Evolutionary conservation across 768 basidiomycete species (phyloP).

Genomic region (Panellus pusillus): DNA sequence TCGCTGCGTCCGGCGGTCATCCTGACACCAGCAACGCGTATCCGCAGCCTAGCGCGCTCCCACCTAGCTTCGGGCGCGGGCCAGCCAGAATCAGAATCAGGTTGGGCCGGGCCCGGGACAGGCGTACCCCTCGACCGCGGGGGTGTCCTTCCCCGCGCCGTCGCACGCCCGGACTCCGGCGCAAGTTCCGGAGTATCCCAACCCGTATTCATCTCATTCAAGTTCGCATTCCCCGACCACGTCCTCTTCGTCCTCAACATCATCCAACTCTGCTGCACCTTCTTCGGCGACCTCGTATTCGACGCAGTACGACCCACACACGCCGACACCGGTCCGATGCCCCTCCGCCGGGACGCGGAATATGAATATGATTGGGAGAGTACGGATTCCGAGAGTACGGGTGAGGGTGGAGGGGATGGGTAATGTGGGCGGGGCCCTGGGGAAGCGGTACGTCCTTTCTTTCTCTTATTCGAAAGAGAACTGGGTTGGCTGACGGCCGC

Average conservation of each 20-base stretch:
- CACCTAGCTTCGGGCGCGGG: not conserved
- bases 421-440: no score
- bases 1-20: not conserved
- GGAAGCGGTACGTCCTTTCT: not conserved
- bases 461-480: no score
- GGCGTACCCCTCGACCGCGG: conserved; percentile 6
- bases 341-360: not conserved
- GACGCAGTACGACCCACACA: not conserved
- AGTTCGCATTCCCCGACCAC: not conserved
- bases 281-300: not conserved
- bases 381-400: conserved; percentile 9
- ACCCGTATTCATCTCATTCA: no score
- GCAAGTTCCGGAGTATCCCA: no score
- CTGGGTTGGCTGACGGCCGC: no score
- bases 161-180: no score
- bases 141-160: conserved; percentile 6
- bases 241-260: not conserved
- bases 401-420: not conserved
- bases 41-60: not conserved
- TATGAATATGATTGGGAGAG: conserved; percentile 12
- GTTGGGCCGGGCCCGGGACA: not conserved
- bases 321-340: conserved; percentile 2
- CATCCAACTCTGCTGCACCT: no score
- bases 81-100: not conserved
- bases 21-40: not conserved